Evolutionary conservation across 306 rosid species (phyloP).

Genomic region (Comarum palustre): DNA sequence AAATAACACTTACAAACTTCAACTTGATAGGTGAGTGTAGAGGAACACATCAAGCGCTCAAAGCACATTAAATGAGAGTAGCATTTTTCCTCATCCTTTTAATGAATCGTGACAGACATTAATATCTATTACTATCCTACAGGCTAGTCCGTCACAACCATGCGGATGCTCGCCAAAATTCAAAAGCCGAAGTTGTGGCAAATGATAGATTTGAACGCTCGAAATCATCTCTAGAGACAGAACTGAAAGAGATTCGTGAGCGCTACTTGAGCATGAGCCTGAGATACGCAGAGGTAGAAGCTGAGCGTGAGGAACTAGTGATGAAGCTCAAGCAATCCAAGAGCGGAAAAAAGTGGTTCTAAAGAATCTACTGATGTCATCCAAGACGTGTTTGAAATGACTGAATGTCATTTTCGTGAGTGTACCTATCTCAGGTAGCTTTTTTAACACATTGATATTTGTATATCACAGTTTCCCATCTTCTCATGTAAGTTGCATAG

Average conservation of each 20-base stretch:
- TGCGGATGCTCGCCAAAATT: conserved; percentile 32
- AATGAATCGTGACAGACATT: background rate
- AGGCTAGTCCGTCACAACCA: conserved; percentile 51
- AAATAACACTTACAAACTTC: conserved; percentile 52
- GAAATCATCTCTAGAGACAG: conserved; percentile 73
- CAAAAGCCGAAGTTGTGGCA: conserved; percentile 44
- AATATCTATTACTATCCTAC: conserved; percentile 10
- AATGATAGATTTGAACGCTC: conserved; percentile 55
- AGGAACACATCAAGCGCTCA: conserved; percentile 21
- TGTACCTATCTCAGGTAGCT: conserved; percentile 37
- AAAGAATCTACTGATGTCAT: conserved; percentile 27
- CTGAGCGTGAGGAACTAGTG: conserved; percentile 89
- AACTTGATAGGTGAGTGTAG: conserved; percentile 52
- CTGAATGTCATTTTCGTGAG: conserved; percentile 10
- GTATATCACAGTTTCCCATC: conserved; percentile 33
- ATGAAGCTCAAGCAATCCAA: conserved; percentile 66
- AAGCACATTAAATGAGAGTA: background rate
- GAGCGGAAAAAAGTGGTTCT: conserved; percentile 61
- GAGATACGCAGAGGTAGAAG: conserved; percentile 85
- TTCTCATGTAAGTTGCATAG: conserved; percentile 21
- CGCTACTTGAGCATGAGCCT: conserved; percentile 89
- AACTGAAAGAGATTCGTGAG: conserved; percentile 74
- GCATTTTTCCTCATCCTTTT: background rate
- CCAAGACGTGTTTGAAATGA: conserved; percentile 5
- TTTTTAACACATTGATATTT: conserved; percentile 19